Base-by-base conservation (phyloP, 2,329 filamentous ascomycete genomes). In the Penicillium aurantiogriseum region DNA sequence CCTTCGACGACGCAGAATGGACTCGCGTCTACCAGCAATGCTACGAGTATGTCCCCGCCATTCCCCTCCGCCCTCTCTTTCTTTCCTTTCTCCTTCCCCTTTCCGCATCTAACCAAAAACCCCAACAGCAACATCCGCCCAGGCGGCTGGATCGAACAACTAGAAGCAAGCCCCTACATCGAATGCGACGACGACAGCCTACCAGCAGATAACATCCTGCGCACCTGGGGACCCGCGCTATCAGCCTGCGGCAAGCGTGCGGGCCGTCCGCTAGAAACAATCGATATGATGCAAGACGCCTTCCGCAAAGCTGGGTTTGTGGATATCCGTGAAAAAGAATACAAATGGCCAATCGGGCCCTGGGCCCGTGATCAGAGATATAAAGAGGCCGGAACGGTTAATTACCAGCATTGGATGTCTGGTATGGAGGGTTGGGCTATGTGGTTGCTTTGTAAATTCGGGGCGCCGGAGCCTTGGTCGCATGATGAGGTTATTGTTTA, bases 331-430 rank as follows among this genome's bases (percentile, higher is more conserved):
- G 63, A 71, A 21, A 62, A 73, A 17, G 51, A 68, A 8, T 67
- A 64, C 45, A 67, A 69, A 51, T 64, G 69, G 33, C 69, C 69
- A 2, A 64, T 75, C 44, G 72, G 71, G 0, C 56, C 65, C 0
- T 74, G 71, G 72, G 63, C 68, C 2, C 67, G 63, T 23, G 68
- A 74, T 45, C 56, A 56, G 31, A 60, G 54, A 19, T 59, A 69
- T 38, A 71, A 73, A 51, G 63, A 71, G 52, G 66, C 85, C 1
- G 83, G 82, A 2, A 56, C 59, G 17, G 77, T 65, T n/a, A 63
- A 65, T 31, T 53, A 56, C 19, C 51, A 65, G 23, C 68, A 71
- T 33, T 69, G 67, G 69, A 65, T 60, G 45, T 58, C 60, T 13
- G 69, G 67, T 2, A 51, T 71, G 48, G 69, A 68, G 33, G 68